Percentiles rank a stretch among this genome's conserved stretches.
Evolutionary conservation across 75 land plant species (phyloP).

Genomic region (Pseudotsuga menziesii): DNA sequence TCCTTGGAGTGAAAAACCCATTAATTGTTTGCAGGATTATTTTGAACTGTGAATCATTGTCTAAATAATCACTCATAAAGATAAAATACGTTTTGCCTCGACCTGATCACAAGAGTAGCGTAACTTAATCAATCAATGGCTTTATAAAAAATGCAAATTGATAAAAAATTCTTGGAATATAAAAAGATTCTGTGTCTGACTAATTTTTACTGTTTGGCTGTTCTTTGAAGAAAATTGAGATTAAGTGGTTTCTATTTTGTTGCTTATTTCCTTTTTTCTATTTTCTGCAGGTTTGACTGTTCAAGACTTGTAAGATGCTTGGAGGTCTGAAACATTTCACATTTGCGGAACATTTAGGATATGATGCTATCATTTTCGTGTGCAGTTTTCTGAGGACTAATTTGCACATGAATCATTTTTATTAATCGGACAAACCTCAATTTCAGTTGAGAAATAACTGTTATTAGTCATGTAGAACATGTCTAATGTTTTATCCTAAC

Average conservation of each 20-base stretch:
- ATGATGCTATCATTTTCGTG: not conserved
- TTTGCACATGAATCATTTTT: not conserved
- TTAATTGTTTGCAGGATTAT: not conserved
- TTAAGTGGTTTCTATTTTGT: not conserved
- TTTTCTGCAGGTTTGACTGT: not conserved
- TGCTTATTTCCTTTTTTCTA: not conserved
- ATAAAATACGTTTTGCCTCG: not conserved
- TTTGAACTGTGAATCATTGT: not conserved
- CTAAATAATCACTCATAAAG: not conserved
- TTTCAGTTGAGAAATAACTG: too few species aligned
- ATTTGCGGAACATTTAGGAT: not conserved
- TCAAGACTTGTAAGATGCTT: not conserved
- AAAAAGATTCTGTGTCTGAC: not conserved
- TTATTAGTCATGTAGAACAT: not conserved
- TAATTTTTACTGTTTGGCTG: not conserved
- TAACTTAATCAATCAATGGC: too few species aligned
- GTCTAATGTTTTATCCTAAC: not conserved
- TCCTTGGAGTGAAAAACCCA: too few species aligned
- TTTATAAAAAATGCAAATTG: not conserved
- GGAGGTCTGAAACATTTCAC: not conserved
- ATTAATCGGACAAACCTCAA: not conserved
- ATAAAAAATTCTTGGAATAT: not conserved
- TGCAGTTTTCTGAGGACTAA: not conserved
- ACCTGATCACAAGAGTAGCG: too few species aligned
- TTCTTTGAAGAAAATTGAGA: not conserved